phyloP scores from a whole-genome alignment of 306 rosid species.

The Elaeagnus macrophylla region DNA sequence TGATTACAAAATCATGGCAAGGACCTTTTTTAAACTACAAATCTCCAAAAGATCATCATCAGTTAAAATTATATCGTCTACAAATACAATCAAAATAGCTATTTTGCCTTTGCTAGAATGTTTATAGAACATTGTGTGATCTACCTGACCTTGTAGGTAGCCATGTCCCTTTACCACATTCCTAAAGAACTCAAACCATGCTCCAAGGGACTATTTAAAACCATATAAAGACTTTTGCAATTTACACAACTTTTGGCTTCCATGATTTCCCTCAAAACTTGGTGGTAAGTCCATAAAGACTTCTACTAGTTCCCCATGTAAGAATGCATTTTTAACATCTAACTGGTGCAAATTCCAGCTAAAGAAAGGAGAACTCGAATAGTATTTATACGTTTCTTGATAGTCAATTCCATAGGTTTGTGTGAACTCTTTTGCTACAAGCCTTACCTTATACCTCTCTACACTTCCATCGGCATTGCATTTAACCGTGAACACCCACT shows the following conservation, averaged over 20 bases:
- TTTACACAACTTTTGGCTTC: not conserved
- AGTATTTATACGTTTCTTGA: not conserved
- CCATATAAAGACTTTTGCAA: not conserved
- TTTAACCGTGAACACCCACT: not conserved
- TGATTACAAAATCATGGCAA: not conserved
- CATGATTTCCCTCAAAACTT: not conserved
- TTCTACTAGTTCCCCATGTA: not conserved
- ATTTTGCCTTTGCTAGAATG: not conserved
- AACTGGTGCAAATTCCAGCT: too few relatives aligned
- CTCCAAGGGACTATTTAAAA: not conserved
- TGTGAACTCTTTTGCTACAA: not conserved
- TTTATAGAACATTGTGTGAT: not conserved
- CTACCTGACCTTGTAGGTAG: not conserved
- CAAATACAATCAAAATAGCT: not conserved
- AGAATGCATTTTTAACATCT: not conserved
- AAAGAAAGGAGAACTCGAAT: not conserved
- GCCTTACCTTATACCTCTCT: slow-evolving; percentile 1
- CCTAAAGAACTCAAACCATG: not conserved
- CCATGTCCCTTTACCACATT: not conserved
- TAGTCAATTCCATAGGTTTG: not conserved
- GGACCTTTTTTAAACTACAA: not conserved
- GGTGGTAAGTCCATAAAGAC: not conserved
- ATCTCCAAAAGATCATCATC: too few relatives aligned
- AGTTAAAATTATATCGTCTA: not conserved
- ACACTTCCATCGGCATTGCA: not conserved